Conservation (phyloP, 768 basidiomycete species). For the Lentinula detonsa region DNA sequence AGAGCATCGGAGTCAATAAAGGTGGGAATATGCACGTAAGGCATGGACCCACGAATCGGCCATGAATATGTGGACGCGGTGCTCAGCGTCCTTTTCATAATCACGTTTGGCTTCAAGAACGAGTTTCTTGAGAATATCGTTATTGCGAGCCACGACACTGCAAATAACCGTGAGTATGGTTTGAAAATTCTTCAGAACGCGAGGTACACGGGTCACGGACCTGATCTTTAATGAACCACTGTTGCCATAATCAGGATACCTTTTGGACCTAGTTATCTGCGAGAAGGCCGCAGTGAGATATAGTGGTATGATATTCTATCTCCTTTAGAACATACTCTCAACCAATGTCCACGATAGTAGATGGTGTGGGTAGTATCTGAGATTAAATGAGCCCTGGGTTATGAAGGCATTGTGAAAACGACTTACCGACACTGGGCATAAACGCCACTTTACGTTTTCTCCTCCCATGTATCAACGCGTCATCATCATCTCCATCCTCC, state of each 20-base stretch:
- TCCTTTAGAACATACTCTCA: conserved; percentile 48
- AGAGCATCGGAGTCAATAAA: conserved; percentile 1
- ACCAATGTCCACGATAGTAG: conserved; percentile 86
- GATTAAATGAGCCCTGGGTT: neutral
- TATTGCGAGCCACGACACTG: conserved; percentile 84
- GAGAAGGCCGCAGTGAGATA: neutral
- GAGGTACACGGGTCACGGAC: conserved; percentile 27
- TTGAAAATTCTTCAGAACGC: conserved; percentile 8
- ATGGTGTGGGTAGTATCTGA: conserved; percentile 84
- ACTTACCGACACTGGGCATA: conserved; percentile 76
- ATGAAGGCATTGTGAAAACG: conserved; percentile 9
- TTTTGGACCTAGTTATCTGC: conserved; percentile 78
- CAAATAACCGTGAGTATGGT: conserved; percentile 5
- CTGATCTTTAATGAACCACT: conserved; percentile 76
- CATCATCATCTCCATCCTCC: conserved; percentile 57
- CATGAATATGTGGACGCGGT: conserved; percentile 85
- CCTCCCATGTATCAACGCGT: conserved; percentile 56
- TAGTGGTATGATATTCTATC: neutral
- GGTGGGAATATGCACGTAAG: neutral
- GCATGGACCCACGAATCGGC: conserved; percentile 69
- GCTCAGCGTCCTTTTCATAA: conserved; percentile 88
- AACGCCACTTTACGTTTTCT: conserved; percentile 78
- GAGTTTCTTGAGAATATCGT: conserved; percentile 81
- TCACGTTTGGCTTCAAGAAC: conserved; percentile 84
- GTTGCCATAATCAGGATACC: conserved; percentile 70